Evolutionary conservation across 345 rosid species (phyloP).

Genomic region (Xanthoceras sorbifolium): DNA sequence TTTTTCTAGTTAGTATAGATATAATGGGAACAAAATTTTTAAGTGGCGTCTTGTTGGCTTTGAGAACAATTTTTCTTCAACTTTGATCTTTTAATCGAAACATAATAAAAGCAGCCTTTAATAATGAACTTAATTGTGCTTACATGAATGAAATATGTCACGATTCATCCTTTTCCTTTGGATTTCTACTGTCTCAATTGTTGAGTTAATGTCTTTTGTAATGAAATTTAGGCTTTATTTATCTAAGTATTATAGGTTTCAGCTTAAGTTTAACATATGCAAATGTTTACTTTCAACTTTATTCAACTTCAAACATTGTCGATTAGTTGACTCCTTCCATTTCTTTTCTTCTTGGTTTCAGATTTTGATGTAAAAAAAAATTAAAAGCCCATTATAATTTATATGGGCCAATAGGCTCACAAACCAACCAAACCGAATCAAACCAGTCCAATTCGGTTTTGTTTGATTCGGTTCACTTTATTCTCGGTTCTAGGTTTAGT

Average conservation of each 20-base stretch:
- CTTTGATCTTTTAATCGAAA: background rate
- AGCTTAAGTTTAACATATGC: background rate
- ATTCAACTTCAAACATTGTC: too few species aligned
- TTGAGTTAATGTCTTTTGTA: background rate
- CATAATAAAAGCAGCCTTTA: background rate
- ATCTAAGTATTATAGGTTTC: background rate
- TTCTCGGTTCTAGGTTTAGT: too few species aligned
- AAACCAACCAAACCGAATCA: too few species aligned
- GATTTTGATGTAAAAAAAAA: too few species aligned
- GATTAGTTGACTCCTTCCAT: too few species aligned
- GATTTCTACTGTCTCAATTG: background rate
- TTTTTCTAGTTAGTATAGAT: background rate
- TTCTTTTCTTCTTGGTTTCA: slow-evolving; percentile 30
- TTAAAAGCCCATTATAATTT: too few species aligned
- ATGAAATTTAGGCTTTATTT: background rate
- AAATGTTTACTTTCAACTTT: background rate
- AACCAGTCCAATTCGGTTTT: too few species aligned
- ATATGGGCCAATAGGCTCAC: too few species aligned
- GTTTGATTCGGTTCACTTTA: too few species aligned
- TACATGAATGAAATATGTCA: background rate
- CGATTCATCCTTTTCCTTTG: too few species aligned
- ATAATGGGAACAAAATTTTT: background rate
- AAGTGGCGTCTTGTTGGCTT: background rate
- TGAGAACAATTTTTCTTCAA: too few species aligned
- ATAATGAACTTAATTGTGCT: background rate